Evolutionary conservation across 2,329 filamentous ascomycete genomes (phyloP), one percentile per base, ranked within the genome.

Genomic region (Bipolaris sorokiniana): DNA sequence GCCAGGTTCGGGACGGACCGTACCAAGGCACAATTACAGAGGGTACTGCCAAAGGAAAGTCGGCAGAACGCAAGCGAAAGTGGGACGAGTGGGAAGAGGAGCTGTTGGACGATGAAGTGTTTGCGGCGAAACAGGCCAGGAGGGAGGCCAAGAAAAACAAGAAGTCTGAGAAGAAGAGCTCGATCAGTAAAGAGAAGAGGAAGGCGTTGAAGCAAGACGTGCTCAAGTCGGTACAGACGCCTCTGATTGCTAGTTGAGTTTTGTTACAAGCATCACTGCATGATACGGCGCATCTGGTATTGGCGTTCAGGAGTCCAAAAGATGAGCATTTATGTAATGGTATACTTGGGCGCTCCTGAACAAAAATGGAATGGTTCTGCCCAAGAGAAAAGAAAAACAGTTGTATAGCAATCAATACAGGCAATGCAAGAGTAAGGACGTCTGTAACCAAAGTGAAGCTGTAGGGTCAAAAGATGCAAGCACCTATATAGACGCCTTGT

Each of bases 1-100:
- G 87, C 59, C 88, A 91, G 71, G 86, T 97, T 6, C 80, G 95
- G 41, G 79, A 82, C 5, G 80, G 84, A 62, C 78, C 77, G 31
- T 76, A 70, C 50, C 65, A 71, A 48, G 68, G 69, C 10, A 59
- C 64, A n/a, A 65, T 70, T 58, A 72, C 66, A 59, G 63, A 63
- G 5, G 61, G 49, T n/a, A 57, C 58, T 57, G 13, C 59, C 37
- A 63, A 53, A 23, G 66, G 63, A 51, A 64, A 69, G 55, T 66
- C 63, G 26, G 66, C 64, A n/a, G 67, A 76, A 57, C 70, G 67
- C 57, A 74, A 75, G 69, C 69, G 73, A 57, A 76, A 75, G 61
- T 76, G 70, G 71, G 72, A 76, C 23, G 71, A 73, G 52, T 76
- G 73, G 74, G 74, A 75, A 46, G 68, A 75, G 31, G 73, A 76